These are phyloP conservation scores for Chaetomiaceae sp. DNA, from an alignment of 2,329 filamentous ascomycete species.

Conservation along the genomic window DNA sequence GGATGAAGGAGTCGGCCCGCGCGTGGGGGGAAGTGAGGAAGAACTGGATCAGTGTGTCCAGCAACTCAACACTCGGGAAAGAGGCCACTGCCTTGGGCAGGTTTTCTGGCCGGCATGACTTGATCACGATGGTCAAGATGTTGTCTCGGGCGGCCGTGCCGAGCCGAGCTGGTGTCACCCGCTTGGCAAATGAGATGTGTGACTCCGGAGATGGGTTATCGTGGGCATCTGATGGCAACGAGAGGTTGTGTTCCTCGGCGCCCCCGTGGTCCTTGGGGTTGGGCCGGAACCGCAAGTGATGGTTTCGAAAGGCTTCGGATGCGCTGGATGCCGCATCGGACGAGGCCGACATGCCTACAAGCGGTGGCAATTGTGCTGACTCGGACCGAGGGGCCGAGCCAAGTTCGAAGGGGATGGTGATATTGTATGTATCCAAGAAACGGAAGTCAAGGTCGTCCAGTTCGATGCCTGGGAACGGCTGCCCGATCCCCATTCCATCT, in stretches of 20 bases:
- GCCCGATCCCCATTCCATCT: background rate
- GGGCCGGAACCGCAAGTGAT: constrained; percentile 8
- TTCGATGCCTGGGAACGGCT: constrained; percentile 3
- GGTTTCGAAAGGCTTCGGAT: constrained; percentile 3
- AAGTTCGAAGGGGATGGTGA: background rate
- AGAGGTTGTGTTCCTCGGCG: constrained; percentile 9
- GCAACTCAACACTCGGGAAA: constrained; percentile 2
- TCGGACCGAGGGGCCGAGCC: background rate
- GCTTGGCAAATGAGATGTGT: background rate
- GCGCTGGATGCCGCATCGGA: background rate
- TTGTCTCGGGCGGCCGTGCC: background rate
- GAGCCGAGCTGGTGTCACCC: background rate
- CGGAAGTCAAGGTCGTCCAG: constrained; percentile 1
- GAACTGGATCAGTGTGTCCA: constrained; percentile 8
- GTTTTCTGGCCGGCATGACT: background rate
- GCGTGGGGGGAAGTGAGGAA: background rate
- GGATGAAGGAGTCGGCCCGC: constrained; percentile 4
- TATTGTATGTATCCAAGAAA: constrained; percentile 1
- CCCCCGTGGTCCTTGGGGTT: constrained; percentile 2
- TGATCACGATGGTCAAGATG: constrained; percentile 2
- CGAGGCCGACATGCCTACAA: background rate
- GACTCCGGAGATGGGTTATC: background rate
- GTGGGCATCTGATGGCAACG: background rate
- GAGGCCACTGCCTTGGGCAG: background rate
- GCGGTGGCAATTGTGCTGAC: background rate